A percentile compares a stretch with the other conserved stretches of the same genome.
Conservation (phyloP, 2,329 filamentous ascomycete species). For the Penicillium occitanis region DNA sequence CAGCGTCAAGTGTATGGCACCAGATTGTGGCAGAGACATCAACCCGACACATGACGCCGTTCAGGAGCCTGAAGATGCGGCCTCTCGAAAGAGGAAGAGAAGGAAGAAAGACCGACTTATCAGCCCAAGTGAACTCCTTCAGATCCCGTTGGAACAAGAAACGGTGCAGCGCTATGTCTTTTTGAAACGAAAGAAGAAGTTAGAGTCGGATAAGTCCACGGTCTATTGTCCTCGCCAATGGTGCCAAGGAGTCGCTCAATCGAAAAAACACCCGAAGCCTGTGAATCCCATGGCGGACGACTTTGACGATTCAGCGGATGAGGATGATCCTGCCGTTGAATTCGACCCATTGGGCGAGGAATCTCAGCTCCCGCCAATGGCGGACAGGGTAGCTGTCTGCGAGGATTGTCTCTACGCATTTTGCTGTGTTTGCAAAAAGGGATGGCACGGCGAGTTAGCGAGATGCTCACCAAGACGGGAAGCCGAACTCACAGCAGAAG, state of each 20-base stretch:
- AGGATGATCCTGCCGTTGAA: constrained; percentile 44
- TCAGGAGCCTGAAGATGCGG: constrained; percentile 7
- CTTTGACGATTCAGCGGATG: constrained; percentile 48
- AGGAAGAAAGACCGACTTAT: constrained; percentile 67
- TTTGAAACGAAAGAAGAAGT: constrained; percentile 86
- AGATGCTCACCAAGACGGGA: constrained; percentile 64
- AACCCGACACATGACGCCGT: constrained; percentile 23
- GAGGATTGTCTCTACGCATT: constrained; percentile 89
- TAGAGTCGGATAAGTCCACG: constrained; percentile 88
- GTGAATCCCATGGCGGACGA: constrained; percentile 61
- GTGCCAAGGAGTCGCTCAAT: constrained; percentile 86
- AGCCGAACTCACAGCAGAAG: constrained; percentile 75
- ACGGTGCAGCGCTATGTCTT: constrained; percentile 82
- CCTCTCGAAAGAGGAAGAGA: constrained; percentile 40
- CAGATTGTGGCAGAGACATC: constrained; percentile 70
- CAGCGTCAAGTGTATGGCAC: constrained; percentile 75
- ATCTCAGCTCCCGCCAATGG: constrained; percentile 47
- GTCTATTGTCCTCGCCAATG: constrained; percentile 89
- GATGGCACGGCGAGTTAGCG: constrained; percentile 93
- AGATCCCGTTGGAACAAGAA: constrained; percentile 69
- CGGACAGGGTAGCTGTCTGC: constrained; percentile 76
- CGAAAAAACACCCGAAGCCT: constrained; percentile 70
- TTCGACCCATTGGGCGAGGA: constrained; percentile 49
- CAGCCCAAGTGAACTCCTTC: constrained; percentile 78
- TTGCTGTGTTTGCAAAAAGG: constrained; percentile 69